Evolutionary conservation across 208 protist species (phyloP).

Genomic region (Leishmania aethiopica): DNA sequence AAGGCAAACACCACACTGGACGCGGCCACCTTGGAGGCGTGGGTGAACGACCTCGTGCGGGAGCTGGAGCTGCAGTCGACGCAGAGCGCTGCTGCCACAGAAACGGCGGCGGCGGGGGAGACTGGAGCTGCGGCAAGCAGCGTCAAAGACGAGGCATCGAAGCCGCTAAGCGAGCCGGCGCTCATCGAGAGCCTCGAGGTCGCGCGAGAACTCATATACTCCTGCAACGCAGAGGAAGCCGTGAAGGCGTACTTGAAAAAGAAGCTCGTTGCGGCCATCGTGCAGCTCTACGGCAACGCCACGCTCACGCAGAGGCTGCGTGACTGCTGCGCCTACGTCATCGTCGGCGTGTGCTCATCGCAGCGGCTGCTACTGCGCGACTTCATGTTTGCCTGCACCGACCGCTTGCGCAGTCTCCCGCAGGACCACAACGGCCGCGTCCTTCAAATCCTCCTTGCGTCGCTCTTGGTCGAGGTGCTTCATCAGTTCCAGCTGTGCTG

Average conservation of each 20-base stretch:
- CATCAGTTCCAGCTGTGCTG: constrained; percentile 36
- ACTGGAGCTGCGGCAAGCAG: background rate
- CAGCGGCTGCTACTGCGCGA: constrained; percentile 18
- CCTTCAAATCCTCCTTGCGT: constrained; percentile 31
- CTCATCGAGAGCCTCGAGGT: constrained; percentile 58
- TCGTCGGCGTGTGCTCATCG: constrained; percentile 27
- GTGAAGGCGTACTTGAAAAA: constrained; percentile 13
- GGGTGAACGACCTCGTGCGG: constrained; percentile 25
- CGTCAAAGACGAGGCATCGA: constrained; percentile 15
- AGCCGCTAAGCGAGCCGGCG: constrained; percentile 51
- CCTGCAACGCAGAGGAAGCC: constrained; percentile 26
- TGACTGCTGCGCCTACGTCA: constrained; percentile 25
- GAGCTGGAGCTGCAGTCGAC: constrained; percentile 27
- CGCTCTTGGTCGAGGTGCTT: constrained; percentile 33
- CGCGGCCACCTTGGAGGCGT: constrained; percentile 11
- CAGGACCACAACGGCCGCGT: constrained; percentile 17
- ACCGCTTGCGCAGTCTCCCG: constrained; percentile 8
- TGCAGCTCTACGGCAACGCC: constrained; percentile 22
- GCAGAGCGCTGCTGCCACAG: background rate
- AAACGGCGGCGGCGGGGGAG: constrained; percentile 1
- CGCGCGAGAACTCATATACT: constrained; percentile 31
- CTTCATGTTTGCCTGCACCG: constrained; percentile 9
- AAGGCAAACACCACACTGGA: constrained; percentile 34
- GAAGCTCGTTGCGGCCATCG: constrained; percentile 11
- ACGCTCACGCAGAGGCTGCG: constrained; percentile 33